Conservation (phyloP, 164 flowering plant genomes). For the Piper longum region DNA sequence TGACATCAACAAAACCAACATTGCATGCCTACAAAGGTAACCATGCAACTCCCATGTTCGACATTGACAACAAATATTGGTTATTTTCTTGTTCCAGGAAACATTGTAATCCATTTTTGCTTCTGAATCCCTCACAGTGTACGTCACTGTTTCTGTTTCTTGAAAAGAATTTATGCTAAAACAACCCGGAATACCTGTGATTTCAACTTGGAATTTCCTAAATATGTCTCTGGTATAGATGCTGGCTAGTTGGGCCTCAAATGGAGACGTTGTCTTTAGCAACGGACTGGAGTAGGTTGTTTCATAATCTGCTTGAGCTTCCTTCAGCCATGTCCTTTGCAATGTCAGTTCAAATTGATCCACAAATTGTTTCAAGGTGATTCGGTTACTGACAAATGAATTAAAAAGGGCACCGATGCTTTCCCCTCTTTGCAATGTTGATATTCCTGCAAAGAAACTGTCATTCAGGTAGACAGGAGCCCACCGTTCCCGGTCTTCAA, state of each 20-base stretch:
- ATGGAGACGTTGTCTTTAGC: constrained; percentile 26
- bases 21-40: constrained; percentile 2
- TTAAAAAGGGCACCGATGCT: constrained; percentile 2
- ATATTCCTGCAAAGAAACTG: constrained; percentile 7
- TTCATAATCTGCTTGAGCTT: constrained; percentile 8
- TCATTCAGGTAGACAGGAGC: background rate
- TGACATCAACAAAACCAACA: constrained; percentile 2
- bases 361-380: constrained; percentile 3
- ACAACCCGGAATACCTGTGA: constrained; percentile 1
- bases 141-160: background rate
- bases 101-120: constrained; percentile 3
- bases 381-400: constrained; percentile 2
- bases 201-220: constrained; percentile 60
- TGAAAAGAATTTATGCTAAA: background rate
- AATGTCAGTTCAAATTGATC: constrained; percentile 4
- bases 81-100: background rate
- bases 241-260: constrained; percentile 74
- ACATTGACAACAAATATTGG: constrained; percentile 1
- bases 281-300: constrained; percentile 2
- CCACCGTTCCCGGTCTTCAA: constrained; percentile 3
- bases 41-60: constrained; percentile 1
- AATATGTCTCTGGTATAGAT: constrained; percentile 58
- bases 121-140: constrained; percentile 2
- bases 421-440: constrained; percentile 3
- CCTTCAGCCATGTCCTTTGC: constrained; percentile 2